Conservation (phyloP, 345 rosid genomes). For the Ailanthus altissimus region DNA sequence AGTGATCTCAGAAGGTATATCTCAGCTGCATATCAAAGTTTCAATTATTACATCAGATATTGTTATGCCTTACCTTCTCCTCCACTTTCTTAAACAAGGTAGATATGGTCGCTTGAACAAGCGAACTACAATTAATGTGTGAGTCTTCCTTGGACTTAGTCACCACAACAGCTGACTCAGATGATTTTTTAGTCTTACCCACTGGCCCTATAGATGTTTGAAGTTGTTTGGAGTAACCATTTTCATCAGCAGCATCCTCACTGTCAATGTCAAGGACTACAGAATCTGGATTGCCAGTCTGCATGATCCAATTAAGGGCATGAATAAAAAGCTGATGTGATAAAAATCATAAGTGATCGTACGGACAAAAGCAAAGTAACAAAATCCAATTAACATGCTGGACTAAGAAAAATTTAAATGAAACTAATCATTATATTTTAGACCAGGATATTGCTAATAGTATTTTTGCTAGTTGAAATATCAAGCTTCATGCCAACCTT, state of each 20-base stretch:
- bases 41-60: conserved; percentile 2
- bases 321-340: conserved; percentile 10
- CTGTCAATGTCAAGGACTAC: conserved; percentile 24
- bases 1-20: neutral
- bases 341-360: neutral
- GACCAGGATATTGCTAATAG: conserved; percentile 26
- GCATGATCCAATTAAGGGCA: conserved; percentile 32
- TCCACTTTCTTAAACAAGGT: conserved; percentile 73
- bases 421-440: conserved; percentile 11
- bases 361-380: neutral
- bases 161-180: conserved; percentile 32
- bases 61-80: conserved; percentile 44
- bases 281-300: conserved; percentile 27
- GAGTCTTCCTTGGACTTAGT: conserved; percentile 38
- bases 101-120: conserved; percentile 78
- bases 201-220: conserved; percentile 24
- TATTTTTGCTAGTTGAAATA: conserved; percentile 21
- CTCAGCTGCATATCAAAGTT: neutral
- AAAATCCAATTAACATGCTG: conserved; percentile 9
- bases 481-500: conserved; percentile 36
- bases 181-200: conserved; percentile 31
- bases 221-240: conserved; percentile 21
- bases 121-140: conserved; percentile 40
- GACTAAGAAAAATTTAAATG: conserved; percentile 5
- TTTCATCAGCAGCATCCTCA: conserved; percentile 22